Conservation (phyloP, 2,329 filamentous ascomycete species). For the Fusarium cyanostomum region DNA sequence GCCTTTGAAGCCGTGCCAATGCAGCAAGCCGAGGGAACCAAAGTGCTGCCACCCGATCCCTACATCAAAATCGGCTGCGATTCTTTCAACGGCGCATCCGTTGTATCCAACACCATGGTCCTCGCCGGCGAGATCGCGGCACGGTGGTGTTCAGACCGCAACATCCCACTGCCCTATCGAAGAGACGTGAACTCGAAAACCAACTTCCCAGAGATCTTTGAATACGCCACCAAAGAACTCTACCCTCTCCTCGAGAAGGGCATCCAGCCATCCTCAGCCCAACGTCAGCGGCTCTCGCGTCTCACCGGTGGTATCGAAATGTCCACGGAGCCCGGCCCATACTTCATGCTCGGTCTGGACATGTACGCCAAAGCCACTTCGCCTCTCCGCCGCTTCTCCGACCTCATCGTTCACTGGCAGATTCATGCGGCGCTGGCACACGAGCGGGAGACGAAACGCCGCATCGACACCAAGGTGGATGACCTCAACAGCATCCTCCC, state of each 20-base stretch:
- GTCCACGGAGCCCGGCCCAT: conserved; percentile 61
- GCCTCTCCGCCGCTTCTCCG: conserved; percentile 71
- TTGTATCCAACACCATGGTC: conserved; percentile 62
- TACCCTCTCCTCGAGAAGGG: conserved; percentile 47
- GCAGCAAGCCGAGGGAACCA: conserved; percentile 15
- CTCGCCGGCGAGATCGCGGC: conserved; percentile 70
- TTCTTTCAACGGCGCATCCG: conserved; percentile 44
- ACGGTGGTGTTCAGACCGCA: conserved; percentile 66
- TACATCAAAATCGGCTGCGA: conserved; percentile 55
- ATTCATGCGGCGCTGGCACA: conserved; percentile 66
- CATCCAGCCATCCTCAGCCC: conserved; percentile 47
- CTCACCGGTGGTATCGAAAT: conserved; percentile 61
- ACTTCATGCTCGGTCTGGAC: conserved; percentile 66
- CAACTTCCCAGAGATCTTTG: conserved; percentile 51
- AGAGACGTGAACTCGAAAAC: conserved; percentile 54
- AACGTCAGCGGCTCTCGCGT: conserved; percentile 43
- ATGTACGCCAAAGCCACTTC: conserved; percentile 72
- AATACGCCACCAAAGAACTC: conserved; percentile 48
- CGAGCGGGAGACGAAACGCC: conserved; percentile 49
- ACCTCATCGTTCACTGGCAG: conserved; percentile 73
- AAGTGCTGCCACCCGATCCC: conserved; percentile 57
- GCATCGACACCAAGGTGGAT: conserved; percentile 41
- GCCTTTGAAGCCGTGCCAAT: conserved; percentile 50
- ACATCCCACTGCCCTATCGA: conserved; percentile 68
- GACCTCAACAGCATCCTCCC: conserved; percentile 54